These are phyloP conservation scores for Diaporthe sp. DNA, from an alignment of 2,329 filamentous ascomycete genomes.

Conservation along the genomic window DNA sequence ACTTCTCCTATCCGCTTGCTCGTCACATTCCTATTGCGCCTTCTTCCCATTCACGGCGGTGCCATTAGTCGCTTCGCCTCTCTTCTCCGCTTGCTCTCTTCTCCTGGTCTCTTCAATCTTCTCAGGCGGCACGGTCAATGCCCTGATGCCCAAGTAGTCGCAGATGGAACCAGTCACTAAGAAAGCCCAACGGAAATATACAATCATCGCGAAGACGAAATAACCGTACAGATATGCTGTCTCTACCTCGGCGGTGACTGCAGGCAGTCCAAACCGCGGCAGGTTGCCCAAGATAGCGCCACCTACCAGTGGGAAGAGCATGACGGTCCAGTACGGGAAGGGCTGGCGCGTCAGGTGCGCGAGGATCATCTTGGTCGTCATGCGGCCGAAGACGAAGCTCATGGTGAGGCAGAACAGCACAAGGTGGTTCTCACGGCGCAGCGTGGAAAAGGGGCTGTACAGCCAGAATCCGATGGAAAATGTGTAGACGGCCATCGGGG, in stretches of 20 bases:
- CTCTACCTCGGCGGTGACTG: slow-evolving; percentile 77
- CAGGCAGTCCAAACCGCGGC: slow-evolving; percentile 79
- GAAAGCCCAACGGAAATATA: slow-evolving; percentile 94
- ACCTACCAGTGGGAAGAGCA: slow-evolving; percentile 87
- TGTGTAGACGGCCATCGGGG: slow-evolving; percentile 88
- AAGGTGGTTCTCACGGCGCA: slow-evolving; percentile 88
- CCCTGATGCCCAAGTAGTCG: slow-evolving; percentile 92
- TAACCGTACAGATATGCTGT: slow-evolving; percentile 87
- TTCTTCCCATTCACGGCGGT: slow-evolving; percentile 47
- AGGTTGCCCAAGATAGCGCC: slow-evolving; percentile 88
- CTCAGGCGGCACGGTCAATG: slow-evolving; percentile 83
- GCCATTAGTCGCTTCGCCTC: slow-evolving; percentile 45
- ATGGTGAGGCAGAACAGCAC: slow-evolving; percentile 93
- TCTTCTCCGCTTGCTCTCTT: slow-evolving; percentile 51
- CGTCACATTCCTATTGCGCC: slow-evolving; percentile 42
- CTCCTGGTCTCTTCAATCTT: slow-evolving; percentile 70
- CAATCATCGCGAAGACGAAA: slow-evolving; percentile 84
- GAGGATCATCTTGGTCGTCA: slow-evolving; percentile 99
- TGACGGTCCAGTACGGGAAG: slow-evolving; percentile 96
- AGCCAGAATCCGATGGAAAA: slow-evolving; percentile 85
- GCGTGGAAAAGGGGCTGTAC: slow-evolving; percentile 86
- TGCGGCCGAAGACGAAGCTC: slow-evolving; percentile 96
- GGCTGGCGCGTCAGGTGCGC: slow-evolving; percentile 93
- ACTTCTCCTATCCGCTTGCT: not conserved
- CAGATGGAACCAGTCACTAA: slow-evolving; percentile 94